Conservation (phyloP, 208 protist genomes). For the Lotmaria passim region DNA sequence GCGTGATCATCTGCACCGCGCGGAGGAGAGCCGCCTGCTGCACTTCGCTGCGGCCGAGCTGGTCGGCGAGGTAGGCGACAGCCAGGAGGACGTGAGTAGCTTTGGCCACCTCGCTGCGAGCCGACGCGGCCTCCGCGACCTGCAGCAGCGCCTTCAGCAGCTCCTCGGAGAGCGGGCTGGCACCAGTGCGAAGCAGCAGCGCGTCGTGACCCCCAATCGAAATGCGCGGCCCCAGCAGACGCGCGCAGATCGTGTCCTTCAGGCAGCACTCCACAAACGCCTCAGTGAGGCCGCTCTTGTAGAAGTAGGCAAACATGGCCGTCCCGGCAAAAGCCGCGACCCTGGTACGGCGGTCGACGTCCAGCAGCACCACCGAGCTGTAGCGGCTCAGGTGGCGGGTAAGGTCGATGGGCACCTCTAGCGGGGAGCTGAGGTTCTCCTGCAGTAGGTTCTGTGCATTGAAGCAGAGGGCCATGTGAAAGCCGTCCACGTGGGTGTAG, state of each 20-base stretch:
- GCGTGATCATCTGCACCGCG: constrained; percentile 63
- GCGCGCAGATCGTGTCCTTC: constrained; percentile 60
- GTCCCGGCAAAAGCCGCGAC: constrained; percentile 44
- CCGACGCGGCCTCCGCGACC: constrained; percentile 60
- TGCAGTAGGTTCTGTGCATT: constrained; percentile 54
- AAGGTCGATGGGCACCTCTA: constrained; percentile 72
- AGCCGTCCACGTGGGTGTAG: constrained; percentile 68
- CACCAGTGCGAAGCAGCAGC: constrained; percentile 37
- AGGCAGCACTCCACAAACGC: constrained; percentile 74
- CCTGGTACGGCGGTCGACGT: constrained; percentile 38
- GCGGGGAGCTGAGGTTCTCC: constrained; percentile 31
- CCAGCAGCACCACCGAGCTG: constrained; percentile 64
- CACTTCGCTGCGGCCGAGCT: constrained; percentile 30
- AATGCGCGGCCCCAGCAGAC: constrained; percentile 64
- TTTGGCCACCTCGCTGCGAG: constrained; percentile 47
- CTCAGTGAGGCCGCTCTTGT: constrained; percentile 55
- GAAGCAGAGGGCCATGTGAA: constrained; percentile 83
- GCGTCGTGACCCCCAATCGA: constrained; percentile 38
- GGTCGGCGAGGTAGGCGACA: constrained; percentile 37
- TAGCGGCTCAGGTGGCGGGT: constrained; percentile 59
- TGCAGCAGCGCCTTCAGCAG: constrained; percentile 61
- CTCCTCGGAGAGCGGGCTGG: constrained; percentile 38
- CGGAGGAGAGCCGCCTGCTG: constrained; percentile 50
- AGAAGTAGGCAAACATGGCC: constrained; percentile 75
- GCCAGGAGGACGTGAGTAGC: constrained; percentile 65